Evolutionary conservation across 805 yeast genomes (phyloP).

Genomic region (Yarrowia sp.): DNA sequence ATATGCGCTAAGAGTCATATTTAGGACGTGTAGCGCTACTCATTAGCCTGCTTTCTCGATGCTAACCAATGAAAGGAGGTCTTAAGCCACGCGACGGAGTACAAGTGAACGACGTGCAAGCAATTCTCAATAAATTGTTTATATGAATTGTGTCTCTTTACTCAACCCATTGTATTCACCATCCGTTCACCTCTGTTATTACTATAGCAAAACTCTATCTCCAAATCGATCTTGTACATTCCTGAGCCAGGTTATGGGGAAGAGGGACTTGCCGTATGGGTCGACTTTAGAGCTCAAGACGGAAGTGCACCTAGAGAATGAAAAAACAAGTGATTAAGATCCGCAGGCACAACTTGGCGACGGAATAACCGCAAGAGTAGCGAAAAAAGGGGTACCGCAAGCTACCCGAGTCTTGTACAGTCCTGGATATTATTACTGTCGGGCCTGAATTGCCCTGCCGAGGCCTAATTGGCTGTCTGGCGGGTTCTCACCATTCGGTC

Average conservation of each 20-base stretch:
- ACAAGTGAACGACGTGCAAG: no score
- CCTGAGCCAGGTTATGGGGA: conserved; percentile 14
- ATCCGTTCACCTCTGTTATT: background rate
- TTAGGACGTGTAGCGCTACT: conserved; percentile 11
- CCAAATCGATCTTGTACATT: conserved; percentile 15
- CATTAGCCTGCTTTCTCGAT: background rate
- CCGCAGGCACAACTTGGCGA: conserved; percentile 4
- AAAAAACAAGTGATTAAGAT: conserved; percentile 9
- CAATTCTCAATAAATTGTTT: no score
- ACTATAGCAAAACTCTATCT: background rate
- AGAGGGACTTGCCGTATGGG: conserved; percentile 28
- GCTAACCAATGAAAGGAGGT: background rate
- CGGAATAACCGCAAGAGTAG: background rate
- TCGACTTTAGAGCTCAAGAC: conserved; percentile 34
- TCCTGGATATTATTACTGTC: background rate
- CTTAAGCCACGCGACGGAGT: background rate
- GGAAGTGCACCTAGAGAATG: conserved; percentile 19
- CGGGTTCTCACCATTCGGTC: no score
- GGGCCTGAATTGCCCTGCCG: background rate
- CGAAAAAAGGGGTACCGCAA: background rate
- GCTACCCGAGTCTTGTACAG: background rate
- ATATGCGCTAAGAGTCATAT: background rate
- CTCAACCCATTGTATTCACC: no score
- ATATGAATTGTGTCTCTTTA: no score
- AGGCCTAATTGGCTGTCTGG: background rate